These are phyloP conservation scores for Sporothrix luriei DNA, from an alignment of 2,329 filamentous ascomycete genomes.

Conservation along the genomic window DNA sequence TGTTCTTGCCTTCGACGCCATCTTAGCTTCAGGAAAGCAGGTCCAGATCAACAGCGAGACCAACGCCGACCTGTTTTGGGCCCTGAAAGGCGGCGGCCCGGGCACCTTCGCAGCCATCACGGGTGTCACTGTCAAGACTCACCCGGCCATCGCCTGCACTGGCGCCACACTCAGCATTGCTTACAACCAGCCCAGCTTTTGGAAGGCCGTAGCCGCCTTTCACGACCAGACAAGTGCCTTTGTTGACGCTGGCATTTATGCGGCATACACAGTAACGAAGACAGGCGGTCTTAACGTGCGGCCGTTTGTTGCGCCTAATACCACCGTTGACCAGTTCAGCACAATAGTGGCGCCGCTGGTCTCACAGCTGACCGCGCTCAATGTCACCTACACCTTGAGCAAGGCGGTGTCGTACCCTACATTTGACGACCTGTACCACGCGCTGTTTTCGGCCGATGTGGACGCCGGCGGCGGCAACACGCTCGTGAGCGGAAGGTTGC, in stretches of 20 bases:
- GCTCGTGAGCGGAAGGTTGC: slow-evolving; percentile 47
- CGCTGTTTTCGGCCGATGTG: slow-evolving; percentile 30
- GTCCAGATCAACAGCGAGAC: slow-evolving; percentile 49
- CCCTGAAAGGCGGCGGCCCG: slow-evolving; percentile 55
- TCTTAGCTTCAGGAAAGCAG: slow-evolving; percentile 50
- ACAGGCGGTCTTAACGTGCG: slow-evolving; percentile 45
- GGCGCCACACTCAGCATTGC: slow-evolving; percentile 27
- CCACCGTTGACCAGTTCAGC: slow-evolving; percentile 41
- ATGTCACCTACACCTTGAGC: slow-evolving; percentile 41
- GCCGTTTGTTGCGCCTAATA: slow-evolving; percentile 45
- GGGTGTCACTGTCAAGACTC: slow-evolving; percentile 57
- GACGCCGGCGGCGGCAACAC: slow-evolving; percentile 41
- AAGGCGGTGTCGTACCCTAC: slow-evolving; percentile 41
- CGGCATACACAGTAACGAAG: slow-evolving; percentile 49
- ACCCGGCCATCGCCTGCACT: slow-evolving; percentile 39
- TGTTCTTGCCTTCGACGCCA: slow-evolving; percentile 50
- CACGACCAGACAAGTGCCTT: slow-evolving; percentile 48
- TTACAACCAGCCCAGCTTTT: slow-evolving; percentile 41
- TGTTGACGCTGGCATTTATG: slow-evolving; percentile 48
- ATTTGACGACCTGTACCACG: slow-evolving; percentile 45
- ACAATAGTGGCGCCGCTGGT: slow-evolving; percentile 36
- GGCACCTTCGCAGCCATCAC: slow-evolving; percentile 57
- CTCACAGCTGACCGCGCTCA: slow-evolving; percentile 44
- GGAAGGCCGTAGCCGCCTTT: slow-evolving; percentile 52
- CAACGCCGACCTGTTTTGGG: slow-evolving; percentile 61